A percentile compares a stretch with the other conserved stretches of the same genome.
Evolutionary conservation across 106 monocot genomes (phyloP).

Genomic region (Acorus gramineus): DNA sequence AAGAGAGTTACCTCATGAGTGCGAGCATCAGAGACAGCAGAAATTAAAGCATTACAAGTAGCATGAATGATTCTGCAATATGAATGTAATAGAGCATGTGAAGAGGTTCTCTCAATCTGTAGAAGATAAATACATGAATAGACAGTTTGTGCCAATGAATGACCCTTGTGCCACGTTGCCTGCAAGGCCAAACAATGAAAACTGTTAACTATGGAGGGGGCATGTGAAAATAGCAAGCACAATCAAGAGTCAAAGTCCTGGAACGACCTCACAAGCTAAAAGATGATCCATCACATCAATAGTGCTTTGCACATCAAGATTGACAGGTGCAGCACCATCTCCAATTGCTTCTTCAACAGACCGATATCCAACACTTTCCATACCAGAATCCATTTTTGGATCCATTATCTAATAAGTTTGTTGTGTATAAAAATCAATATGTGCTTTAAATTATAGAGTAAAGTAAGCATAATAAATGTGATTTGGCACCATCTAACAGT

Average conservation of each 20-base stretch:
- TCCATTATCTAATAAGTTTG: conserved; percentile 77
- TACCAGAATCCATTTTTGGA: conserved; percentile 98
- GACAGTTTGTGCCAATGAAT: conserved; percentile 83
- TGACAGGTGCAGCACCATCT: conserved; percentile 79
- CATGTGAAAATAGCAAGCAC: background rate
- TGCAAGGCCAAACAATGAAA: conserved; percentile 21
- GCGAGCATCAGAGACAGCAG: conserved; percentile 76
- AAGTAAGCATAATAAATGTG: background rate
- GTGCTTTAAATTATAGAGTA: background rate
- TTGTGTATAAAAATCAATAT: background rate
- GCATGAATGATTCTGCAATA: conserved; percentile 81
- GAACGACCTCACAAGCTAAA: conserved; percentile 80
- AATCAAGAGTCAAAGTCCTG: conserved; percentile 5
- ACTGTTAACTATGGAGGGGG: conserved; percentile 5
- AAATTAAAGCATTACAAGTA: conserved; percentile 62
- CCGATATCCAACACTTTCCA: conserved; percentile 54
- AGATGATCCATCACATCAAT: conserved; percentile 98
- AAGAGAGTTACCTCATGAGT: conserved; percentile 76
- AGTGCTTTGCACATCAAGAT: conserved; percentile 67
- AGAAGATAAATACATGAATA: conserved; percentile 97
- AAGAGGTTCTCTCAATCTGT: conserved; percentile 80
- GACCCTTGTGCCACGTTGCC: conserved; percentile 98
- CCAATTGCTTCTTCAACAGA: conserved; percentile 96
- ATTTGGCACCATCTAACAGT: background rate
- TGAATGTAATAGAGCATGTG: conserved; percentile 83